Evolutionary conservation across 305 asterid genomes (phyloP).

Genomic region (Withania somnifera): DNA sequence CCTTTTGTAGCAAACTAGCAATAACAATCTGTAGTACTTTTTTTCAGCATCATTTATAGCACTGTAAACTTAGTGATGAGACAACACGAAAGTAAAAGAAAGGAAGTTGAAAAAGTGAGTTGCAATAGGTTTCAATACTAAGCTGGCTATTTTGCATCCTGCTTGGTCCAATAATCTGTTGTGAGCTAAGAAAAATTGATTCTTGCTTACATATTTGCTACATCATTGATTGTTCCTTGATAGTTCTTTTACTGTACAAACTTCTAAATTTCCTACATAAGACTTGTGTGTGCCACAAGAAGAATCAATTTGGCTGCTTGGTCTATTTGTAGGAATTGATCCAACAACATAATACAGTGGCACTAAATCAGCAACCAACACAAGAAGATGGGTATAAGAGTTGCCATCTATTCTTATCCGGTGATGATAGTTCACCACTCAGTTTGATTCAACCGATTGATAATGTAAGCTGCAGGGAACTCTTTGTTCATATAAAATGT

Average conservation of each 20-base stretch:
- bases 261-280: neutral
- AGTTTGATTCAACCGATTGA: conserved; percentile 32
- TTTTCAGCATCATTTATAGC: neutral
- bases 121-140: neutral
- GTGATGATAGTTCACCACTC: conserved; percentile 34
- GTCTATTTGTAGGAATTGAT: conserved; percentile 20
- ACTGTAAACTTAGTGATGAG: neutral
- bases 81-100: neutral
- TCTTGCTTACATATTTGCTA: neutral
- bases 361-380: conserved; percentile 12
- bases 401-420: conserved; percentile 40
- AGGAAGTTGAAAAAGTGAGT: neutral
- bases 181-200: neutral
- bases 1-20: neutral
- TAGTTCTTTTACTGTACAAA: neutral
- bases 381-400: conserved; percentile 32
- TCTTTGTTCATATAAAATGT: neutral
- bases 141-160: neutral
- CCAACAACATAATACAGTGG: conserved; percentile 6
- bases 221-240: neutral
- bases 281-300: neutral
- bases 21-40: neutral
- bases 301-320: neutral
- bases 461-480: conserved; percentile 27
- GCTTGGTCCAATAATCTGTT: neutral